These are phyloP conservation scores for Pseudonectria foliicola DNA, from an alignment of 2,329 filamentous ascomycete species.

Conservation along the genomic window DNA sequence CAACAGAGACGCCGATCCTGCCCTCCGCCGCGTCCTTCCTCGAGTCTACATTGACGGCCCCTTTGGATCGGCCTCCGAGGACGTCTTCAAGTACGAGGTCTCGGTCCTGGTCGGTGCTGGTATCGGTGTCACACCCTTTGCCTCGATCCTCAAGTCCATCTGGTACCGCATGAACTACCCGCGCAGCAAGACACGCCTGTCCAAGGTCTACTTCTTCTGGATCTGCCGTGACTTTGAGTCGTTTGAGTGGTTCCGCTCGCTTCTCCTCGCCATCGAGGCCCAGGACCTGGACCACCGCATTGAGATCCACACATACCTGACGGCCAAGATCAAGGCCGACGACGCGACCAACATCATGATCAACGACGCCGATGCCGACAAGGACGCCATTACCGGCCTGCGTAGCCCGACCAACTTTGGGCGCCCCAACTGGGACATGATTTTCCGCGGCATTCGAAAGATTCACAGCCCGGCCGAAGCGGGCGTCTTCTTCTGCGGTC, in stretches of 20 bases:
- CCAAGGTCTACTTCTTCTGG: conserved; percentile 92
- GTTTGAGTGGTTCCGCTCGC: conserved; percentile 83
- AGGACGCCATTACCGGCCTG: conserved; percentile 77
- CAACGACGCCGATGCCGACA: conserved; percentile 78
- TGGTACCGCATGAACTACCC: conserved; percentile 92
- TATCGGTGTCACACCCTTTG: conserved; percentile 82
- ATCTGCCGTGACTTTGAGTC: conserved; percentile 82
- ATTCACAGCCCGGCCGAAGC: conserved; percentile 66
- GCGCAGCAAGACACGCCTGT: conserved; percentile 67
- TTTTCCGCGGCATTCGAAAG: conserved; percentile 77
- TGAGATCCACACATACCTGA: conserved; percentile 85
- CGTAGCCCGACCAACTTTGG: conserved; percentile 80
- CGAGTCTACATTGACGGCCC: conserved; percentile 78
- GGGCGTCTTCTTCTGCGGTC: conserved; percentile 80
- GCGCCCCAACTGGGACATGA: conserved; percentile 83
- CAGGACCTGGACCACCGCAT: conserved; percentile 79
- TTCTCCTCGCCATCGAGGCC: conserved; percentile 77
- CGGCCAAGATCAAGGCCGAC: conserved; percentile 77
- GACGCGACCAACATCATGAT: conserved; percentile 91
- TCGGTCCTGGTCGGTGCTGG: conserved; percentile 73
- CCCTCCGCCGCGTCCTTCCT: conserved; percentile 65
- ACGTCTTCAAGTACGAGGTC: conserved; percentile 84
- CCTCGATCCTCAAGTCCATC: conserved; percentile 81
- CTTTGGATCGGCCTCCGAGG: conserved; percentile 79
- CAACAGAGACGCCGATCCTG: conserved; percentile 56